Evolutionary conservation across 768 basidiomycete genomes (phyloP), one percentile per base, ranked within the genome.

Genomic region (Tremella fuciformis): DNA sequence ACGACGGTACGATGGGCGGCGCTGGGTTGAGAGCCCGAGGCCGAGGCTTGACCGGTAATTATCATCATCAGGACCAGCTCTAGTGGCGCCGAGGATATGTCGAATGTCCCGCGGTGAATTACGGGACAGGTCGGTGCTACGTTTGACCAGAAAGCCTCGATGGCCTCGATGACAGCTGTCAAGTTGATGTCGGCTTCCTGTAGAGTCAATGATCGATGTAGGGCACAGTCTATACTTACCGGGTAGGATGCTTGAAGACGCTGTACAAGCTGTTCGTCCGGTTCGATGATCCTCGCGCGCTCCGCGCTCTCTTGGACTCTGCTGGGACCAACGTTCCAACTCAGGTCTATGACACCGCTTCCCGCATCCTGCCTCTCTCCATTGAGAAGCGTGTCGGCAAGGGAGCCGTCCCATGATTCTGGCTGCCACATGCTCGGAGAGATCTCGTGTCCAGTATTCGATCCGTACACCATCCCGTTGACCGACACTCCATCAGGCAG

Each of bases 51-150:
- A 16, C 70, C 70, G 21, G 58, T 49, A 38, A 72, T 65, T 41
- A 57, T 55, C 63, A 72, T 69, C 52, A 72, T 62, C 49, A 66
- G 46, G 48, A 72, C 40, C 22, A 72, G 57, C 25, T 69, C 58
- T 19, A 55, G 16, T 8, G 67, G 59, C 21, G 70, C 60, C 15
- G 53, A 41, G 18, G 63, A 37, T 34, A 61, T 19, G 55, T 67
- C 65, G 48, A 72, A 66, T n/a, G 70, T 72, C 0, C 61, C 60
- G 13, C 53, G 64, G 53, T 72, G 70, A n/a, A 72, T 69, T 50
- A 69, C 66, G 9, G 70, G 70, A 46, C 59, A 69, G 1, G 63
- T 60, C 1, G 65, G 67, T 2, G 70, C 62, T 13, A 66, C 54
- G 19, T 55, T 26, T 4, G 42, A 47, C 70, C 70, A 71, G 44